phyloP scores from a whole-genome alignment of 2,329 filamentous ascomycete species.

The Cordyceps cicadae region DNA sequence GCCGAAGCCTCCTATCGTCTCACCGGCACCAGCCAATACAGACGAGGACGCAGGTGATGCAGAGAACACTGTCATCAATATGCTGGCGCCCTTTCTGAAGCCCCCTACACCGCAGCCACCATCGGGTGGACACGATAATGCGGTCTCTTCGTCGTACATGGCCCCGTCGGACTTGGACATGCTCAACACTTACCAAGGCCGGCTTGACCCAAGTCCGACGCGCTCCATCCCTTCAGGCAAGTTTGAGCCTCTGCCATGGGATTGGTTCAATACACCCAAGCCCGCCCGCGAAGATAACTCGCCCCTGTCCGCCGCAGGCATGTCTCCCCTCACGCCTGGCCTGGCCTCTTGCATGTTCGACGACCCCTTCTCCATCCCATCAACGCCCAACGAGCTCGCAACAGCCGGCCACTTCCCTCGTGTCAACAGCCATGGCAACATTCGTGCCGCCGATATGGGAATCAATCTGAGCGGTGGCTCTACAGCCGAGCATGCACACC shows the following conservation, averaged over 20 bases:
- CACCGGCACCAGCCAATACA: slow-evolving; percentile 14
- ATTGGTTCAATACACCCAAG: slow-evolving; percentile 35
- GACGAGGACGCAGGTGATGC: slow-evolving; percentile 20
- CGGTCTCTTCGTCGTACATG: slow-evolving; percentile 45
- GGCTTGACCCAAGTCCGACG: slow-evolving; percentile 24
- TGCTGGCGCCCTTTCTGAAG: slow-evolving; percentile 41
- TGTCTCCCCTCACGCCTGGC: slow-evolving; percentile 6
- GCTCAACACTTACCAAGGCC: slow-evolving; percentile 31
- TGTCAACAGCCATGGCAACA: slow-evolving; percentile 12
- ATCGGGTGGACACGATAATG: slow-evolving; percentile 23
- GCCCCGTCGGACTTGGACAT: slow-evolving; percentile 40
- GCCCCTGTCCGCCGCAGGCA: not conserved
- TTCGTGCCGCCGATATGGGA: slow-evolving; percentile 11
- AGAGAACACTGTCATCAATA: slow-evolving; percentile 35
- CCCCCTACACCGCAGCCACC: slow-evolving; percentile 35
- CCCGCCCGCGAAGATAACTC: slow-evolving; percentile 16
- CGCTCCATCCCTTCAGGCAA: slow-evolving; percentile 23
- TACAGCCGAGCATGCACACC: slow-evolving; percentile 24
- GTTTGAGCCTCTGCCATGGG: slow-evolving; percentile 40
- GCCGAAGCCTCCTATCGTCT: not conserved
- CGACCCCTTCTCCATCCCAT: slow-evolving; percentile 7
- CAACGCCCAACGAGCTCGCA: not conserved
- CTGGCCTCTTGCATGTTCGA: not conserved
- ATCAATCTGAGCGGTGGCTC: slow-evolving; percentile 13
- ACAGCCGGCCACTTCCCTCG: not conserved